phyloP scores from a whole-genome alignment of 768 basidiomycete species.

The Psilocybe tampanensis region DNA sequence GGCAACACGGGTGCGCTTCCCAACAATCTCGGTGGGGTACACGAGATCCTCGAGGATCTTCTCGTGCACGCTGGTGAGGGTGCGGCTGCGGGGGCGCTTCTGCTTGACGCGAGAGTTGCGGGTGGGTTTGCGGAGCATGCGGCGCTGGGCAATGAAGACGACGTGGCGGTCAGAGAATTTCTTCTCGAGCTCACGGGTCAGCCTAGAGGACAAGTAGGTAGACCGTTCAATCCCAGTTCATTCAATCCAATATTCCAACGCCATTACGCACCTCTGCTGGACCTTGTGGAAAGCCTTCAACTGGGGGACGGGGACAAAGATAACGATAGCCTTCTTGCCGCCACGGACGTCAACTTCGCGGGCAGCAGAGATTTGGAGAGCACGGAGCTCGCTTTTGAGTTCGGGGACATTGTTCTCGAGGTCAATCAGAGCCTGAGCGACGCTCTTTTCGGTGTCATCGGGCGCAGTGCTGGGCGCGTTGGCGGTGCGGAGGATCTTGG shows the following conservation, averaged over 20 bases:
- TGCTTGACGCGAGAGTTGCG: slow-evolving; percentile 91
- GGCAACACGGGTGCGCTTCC: slow-evolving; percentile 94
- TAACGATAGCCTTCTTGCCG: slow-evolving; percentile 98
- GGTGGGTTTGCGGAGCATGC: slow-evolving; percentile 97
- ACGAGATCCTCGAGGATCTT: slow-evolving; percentile 99
- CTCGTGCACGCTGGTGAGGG: slow-evolving; percentile 96
- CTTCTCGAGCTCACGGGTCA: slow-evolving; percentile 99
- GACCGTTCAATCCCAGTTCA: slow-evolving; percentile 13
- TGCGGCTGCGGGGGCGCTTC: slow-evolving; percentile 96
- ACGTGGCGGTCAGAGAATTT: slow-evolving; percentile 99
- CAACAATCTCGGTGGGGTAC: slow-evolving; percentile 98
- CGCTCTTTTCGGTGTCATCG: slow-evolving; percentile 86
- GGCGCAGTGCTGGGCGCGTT: slow-evolving; percentile 91
- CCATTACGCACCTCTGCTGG: slow-evolving; percentile 77
- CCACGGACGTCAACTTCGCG: slow-evolving; percentile 99
- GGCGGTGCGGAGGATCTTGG: slow-evolving; percentile 94
- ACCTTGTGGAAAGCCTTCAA: slow-evolving; percentile 98
- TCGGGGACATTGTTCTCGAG: slow-evolving; percentile 98
- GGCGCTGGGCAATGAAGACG: slow-evolving; percentile 97
- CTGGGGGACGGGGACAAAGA: slow-evolving; percentile 97
- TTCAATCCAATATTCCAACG: slow-evolving; percentile 6
- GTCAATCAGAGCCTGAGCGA: slow-evolving; percentile 96
- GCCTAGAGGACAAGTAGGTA: slow-evolving; percentile 45
- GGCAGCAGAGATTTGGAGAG: slow-evolving; percentile 96
- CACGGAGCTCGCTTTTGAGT: slow-evolving; percentile 94